Conservation (phyloP, 164 flowering plant genomes). For the Stephania japonica region DNA sequence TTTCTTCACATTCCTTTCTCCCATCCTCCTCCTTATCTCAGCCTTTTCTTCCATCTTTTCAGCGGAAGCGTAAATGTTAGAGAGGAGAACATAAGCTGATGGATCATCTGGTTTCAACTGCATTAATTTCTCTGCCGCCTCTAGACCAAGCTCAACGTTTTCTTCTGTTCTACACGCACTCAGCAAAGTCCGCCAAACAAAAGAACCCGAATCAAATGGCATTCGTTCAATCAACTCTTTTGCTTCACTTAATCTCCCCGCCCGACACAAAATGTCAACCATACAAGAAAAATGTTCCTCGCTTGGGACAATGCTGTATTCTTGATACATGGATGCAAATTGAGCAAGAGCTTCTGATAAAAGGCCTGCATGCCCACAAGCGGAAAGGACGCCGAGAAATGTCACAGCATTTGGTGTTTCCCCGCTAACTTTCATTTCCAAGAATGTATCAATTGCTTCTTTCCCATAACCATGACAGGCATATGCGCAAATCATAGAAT, state of each 20-base stretch:
- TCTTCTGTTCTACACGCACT: conserved; percentile 20
- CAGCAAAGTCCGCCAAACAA: conserved; percentile 27
- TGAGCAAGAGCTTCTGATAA: conserved; percentile 19
- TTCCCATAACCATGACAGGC: conserved; percentile 25
- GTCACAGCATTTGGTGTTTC: conserved; percentile 20
- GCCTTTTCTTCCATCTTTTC: conserved; percentile 21
- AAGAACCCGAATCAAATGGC: conserved; percentile 22
- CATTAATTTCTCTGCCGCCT: conserved; percentile 23
- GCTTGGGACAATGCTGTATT: conserved; percentile 20
- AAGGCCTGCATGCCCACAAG: conserved; percentile 25
- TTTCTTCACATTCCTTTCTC: conserved; percentile 18
- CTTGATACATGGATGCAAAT: conserved; percentile 18
- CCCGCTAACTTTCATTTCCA: conserved; percentile 20
- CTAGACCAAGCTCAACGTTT: conserved; percentile 18
- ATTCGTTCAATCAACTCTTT: conserved; percentile 22
- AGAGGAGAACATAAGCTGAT: conserved; percentile 30
- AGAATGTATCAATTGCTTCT: conserved; percentile 21
- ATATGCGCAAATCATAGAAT: conserved; percentile 26
- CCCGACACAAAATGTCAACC: conserved; percentile 25
- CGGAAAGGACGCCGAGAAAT: conserved; percentile 22
- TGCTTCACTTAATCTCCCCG: conserved; percentile 22
- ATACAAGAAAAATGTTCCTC: conserved; percentile 26
- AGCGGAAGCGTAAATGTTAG: conserved; percentile 22
- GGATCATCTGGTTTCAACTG: conserved; percentile 21
- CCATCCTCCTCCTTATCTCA: conserved; percentile 24